Percentiles rank a stretch among this genome's conserved stretches.
Conservation (phyloP, 2,329 filamentous ascomycete genomes). For the Dactylonectria estremocensis region DNA sequence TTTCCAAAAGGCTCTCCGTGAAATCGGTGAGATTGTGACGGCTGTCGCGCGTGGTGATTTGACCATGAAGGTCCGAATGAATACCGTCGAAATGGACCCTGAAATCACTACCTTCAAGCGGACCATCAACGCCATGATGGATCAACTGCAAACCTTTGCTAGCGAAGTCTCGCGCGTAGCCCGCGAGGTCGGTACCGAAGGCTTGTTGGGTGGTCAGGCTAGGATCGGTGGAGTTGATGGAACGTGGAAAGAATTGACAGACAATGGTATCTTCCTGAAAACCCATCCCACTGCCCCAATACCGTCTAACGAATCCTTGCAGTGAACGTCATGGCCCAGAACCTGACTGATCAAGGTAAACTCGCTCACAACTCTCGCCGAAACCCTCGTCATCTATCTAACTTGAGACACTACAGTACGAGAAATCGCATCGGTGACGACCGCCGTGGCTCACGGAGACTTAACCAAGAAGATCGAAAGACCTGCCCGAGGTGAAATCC, state of each 20-base stretch:
- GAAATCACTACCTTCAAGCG: constrained; percentile 98
- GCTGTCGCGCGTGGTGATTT: constrained; percentile 95
- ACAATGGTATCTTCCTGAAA: constrained; percentile 72
- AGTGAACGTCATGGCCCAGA: constrained; percentile 90
- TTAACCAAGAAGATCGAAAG: constrained; percentile 88
- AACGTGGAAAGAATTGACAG: constrained; percentile 97
- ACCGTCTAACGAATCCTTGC: constrained; percentile 32
- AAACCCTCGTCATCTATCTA: constrained; percentile 25
- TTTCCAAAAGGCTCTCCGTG: constrained; percentile 96
- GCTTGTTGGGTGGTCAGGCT: constrained; percentile 92
- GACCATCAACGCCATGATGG: constrained; percentile 99
- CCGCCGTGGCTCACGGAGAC: constrained; percentile 86
- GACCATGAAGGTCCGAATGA: constrained; percentile 96
- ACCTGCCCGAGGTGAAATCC: constrained; percentile 85
- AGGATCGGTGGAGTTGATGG: constrained; percentile 95
- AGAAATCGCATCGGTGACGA: constrained; percentile 88
- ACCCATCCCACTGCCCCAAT: neutral
- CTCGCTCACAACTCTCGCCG: neutral
- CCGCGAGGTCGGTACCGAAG: constrained; percentile 96
- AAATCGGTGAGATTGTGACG: constrained; percentile 98
- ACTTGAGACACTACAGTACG: constrained; percentile 67
- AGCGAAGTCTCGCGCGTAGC: constrained; percentile 96
- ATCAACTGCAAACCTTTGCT: constrained; percentile 95
- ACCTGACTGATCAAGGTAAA: constrained; percentile 81
- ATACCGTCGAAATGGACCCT: constrained; percentile 96